A percentile compares a stretch with the other conserved stretches of the same genome.
Evolutionary conservation across 305 asterid genomes (phyloP).

Genomic region (Vinca major): DNA sequence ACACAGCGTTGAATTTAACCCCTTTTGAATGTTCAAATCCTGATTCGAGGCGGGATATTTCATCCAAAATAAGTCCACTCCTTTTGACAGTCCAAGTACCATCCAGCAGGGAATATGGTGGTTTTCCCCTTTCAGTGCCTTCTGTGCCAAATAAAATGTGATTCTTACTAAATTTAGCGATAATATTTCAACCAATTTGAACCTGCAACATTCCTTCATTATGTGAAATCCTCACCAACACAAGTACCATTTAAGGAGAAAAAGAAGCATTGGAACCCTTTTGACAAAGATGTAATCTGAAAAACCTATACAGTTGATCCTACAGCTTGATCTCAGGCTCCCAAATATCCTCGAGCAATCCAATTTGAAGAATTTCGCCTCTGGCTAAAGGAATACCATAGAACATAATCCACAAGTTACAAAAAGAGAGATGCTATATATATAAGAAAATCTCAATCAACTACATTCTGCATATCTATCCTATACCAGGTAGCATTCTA

Average conservation of each 20-base stretch:
- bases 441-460: conserved; percentile 9
- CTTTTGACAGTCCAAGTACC: no score
- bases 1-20: no score
- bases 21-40: no score
- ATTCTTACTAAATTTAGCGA: no score
- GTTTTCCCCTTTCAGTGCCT: no score
- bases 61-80: no score
- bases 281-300: not conserved
- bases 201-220: not conserved
- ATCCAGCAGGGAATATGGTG: no score
- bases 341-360: not conserved
- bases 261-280: not conserved
- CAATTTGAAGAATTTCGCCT: conserved; percentile 10
- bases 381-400: conserved; percentile 10
- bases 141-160: no score
- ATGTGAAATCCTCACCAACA: not conserved
- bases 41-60: no score
- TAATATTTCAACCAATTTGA: no score
- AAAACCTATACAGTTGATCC: conserved; percentile 6
- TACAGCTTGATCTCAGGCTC: not conserved
- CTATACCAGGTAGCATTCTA: conserved; percentile 24
- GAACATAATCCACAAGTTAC: conserved; percentile 13
- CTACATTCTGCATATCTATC: conserved; percentile 17
- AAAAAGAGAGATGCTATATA: conserved; percentile 10
- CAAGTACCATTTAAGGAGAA: not conserved